Evolutionary conservation across 2,329 filamentous ascomycete species (phyloP).

Genomic region (Cercospora janseana): DNA sequence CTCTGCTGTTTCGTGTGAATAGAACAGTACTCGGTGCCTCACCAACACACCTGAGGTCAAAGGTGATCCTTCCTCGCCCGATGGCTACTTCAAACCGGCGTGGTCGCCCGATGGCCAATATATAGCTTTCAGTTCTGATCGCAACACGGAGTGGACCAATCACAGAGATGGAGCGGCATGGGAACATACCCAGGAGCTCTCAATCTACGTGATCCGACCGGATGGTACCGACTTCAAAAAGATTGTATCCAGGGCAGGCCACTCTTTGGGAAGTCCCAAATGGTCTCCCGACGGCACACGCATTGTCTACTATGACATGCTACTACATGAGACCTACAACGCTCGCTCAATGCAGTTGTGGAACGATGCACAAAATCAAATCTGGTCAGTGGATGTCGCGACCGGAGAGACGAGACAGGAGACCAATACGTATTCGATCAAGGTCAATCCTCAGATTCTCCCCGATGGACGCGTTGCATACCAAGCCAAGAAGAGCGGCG

Average conservation of each 20-base stretch:
- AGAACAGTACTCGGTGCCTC: background rate
- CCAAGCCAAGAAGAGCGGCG: background rate
- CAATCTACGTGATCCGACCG: conserved; percentile 15
- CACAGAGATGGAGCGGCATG: conserved; percentile 3
- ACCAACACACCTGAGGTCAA: conserved; percentile 3
- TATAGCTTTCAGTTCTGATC: conserved; percentile 15
- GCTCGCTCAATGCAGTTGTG: background rate
- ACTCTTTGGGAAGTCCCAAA: conserved; percentile 9
- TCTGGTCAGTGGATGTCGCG: conserved; percentile 7
- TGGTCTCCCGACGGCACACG: conserved; percentile 9
- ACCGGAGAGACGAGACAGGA: conserved; percentile 9
- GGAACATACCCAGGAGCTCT: conserved; percentile 18
- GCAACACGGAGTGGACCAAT: conserved; percentile 53
- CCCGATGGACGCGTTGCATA: background rate
- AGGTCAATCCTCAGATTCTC: conserved; percentile 4
- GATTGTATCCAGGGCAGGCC: background rate
- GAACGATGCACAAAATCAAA: conserved; percentile 7
- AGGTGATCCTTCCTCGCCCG: conserved; percentile 2
- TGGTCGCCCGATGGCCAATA: conserved; percentile 19
- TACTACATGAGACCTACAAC: conserved; percentile 4
- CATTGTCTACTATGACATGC: conserved; percentile 11
- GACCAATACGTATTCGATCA: background rate
- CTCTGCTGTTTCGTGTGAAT: too few relatives aligned
- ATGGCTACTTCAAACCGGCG: conserved; percentile 14
- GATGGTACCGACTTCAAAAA: conserved; percentile 13